Evolutionary conservation across 257 asterid species (phyloP), one percentile per base, ranked within the genome.

Genomic region (Solanum tacnaense): DNA sequence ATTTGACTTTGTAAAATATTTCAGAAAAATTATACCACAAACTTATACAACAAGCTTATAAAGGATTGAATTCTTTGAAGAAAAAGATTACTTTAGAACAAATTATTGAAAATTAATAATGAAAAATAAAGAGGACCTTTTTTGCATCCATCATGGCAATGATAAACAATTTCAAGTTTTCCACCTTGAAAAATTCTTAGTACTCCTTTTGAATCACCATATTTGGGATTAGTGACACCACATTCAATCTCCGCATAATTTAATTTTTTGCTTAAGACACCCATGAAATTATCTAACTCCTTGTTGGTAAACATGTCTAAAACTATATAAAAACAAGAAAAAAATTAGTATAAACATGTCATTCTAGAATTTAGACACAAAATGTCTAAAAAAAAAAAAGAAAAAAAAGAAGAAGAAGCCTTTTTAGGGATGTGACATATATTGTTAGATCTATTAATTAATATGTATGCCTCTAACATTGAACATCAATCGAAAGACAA

Each of bases 171-270:
- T 87, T 91, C 92, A 21, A 90, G 70, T 46, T 79, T 92, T 27
- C 92, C 91, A 31, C 88, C 86, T 8, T 7, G 16, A 27, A 58
- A 93, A 27, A 87, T 32, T 76, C 90, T 73, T 15, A 91, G 92
- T 25, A 31, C 68, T 3, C 91, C 92, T 0, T 86, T 60, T 12
- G 92, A 89, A 56, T 93, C 94, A 5, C 92, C 94, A 31, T 84
- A 91, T 87, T 83, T 91, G 6, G 86, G 52, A 52, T 73, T 60
- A 2, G 92, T 90, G 83, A 90, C 87, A 8, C 91, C 91, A 87
- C 94, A 93, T 16, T 90, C 86, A 16, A 92, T 89, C 83, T 92
- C 92, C 68, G 73, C 31, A 3, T 31, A 84, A 21, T 87, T 88
- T 6, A 67, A 31, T 21, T 87, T 85, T 20, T 70, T 87, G 15